phyloP scores from a whole-genome alignment of 148 eudicot genomes.

The Persicaria tinctoria region DNA sequence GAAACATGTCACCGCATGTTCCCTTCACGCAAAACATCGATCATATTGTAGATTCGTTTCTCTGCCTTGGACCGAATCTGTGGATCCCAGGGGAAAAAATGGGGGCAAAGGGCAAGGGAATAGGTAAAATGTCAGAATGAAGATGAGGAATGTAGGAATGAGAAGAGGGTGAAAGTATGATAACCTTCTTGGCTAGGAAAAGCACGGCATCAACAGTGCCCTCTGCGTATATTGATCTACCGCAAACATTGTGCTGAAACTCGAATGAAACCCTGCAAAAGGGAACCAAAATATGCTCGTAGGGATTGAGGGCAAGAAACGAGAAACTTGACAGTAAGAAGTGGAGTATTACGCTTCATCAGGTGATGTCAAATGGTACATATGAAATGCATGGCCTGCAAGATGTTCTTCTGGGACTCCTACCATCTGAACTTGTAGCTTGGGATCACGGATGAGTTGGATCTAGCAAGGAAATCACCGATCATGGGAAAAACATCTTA shows the following conservation, averaged over 20 bases:
- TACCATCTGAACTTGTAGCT: slow-evolving; percentile 72
- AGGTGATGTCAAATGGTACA: slow-evolving; percentile 80
- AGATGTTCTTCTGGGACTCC: slow-evolving; percentile 84
- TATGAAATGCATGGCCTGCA: slow-evolving; percentile 88
- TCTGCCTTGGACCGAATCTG: slow-evolving; percentile 67
- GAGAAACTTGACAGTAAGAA: not conserved
- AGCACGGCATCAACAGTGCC: slow-evolving; percentile 88
- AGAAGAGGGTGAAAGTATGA: not conserved
- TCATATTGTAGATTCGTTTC: slow-evolving; percentile 65
- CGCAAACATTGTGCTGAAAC: slow-evolving; percentile 95
- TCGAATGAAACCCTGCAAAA: slow-evolving; percentile 74
- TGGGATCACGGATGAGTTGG: slow-evolving; percentile 64
- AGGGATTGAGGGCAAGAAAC: not conserved
- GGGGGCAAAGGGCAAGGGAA: not conserved
- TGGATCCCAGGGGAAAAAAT: slow-evolving; percentile 4
- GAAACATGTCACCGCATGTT: slow-evolving; percentile 37
- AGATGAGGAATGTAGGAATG: not conserved
- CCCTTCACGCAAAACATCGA: slow-evolving; percentile 59
- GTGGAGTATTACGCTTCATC: slow-evolving; percentile 63
- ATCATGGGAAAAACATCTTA: not conserved
- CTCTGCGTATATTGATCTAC: slow-evolving; percentile 95
- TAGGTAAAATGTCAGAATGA: not conserved
- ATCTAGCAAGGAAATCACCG: slow-evolving; percentile 33
- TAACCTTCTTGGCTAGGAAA: slow-evolving; percentile 85
- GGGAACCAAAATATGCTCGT: slow-evolving; percentile 1